Evolutionary conservation across 352 stramenopile genomes (phyloP).

Genomic region (Phytophthora brassicae): DNA sequence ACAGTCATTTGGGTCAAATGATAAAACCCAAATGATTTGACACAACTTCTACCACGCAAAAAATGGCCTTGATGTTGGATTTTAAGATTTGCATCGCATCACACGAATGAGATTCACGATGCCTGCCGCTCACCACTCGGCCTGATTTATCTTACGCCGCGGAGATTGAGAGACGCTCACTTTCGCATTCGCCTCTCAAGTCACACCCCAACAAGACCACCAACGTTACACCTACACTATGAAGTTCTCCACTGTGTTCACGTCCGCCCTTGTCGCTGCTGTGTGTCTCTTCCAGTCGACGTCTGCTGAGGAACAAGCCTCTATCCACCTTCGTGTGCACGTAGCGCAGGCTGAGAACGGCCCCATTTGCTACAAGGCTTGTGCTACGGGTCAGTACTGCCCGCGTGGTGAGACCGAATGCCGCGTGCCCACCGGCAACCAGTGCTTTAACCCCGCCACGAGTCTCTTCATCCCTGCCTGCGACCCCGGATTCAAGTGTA

Average conservation of each 20-base stretch:
- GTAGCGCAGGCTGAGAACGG: slow-evolving; percentile 3
- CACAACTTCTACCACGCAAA: slow-evolving; percentile 1
- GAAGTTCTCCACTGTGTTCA: slow-evolving; percentile 35
- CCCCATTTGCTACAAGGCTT: slow-evolving; percentile 30
- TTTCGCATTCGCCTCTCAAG: slow-evolving; percentile 8
- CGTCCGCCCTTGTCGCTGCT: slow-evolving; percentile 16
- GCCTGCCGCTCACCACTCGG: not conserved
- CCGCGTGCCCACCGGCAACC: not conserved
- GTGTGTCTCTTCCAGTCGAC: slow-evolving; percentile 24
- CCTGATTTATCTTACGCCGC: slow-evolving; percentile 5
- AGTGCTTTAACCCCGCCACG: slow-evolving; percentile 39
- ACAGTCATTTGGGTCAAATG: too few relatives aligned
- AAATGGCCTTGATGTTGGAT: not conserved
- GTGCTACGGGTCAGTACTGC: slow-evolving; percentile 30
- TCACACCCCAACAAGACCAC: not conserved
- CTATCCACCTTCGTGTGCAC: slow-evolving; percentile 35
- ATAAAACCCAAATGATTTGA: too few relatives aligned
- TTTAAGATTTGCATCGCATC: slow-evolving; percentile 4
- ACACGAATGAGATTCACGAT: not conserved
- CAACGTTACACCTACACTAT: slow-evolving; percentile 17
- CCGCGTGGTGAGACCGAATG: slow-evolving; percentile 17
- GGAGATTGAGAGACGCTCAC: not conserved
- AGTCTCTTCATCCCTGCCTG: slow-evolving; percentile 24
- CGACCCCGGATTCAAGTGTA: slow-evolving; percentile 33
- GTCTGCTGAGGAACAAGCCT: slow-evolving; percentile 16